A percentile compares a stretch with the other conserved stretches of the same genome.
These are phyloP conservation scores for Boechera retrofracta DNA, from an alignment of 345 rosid species.

Conservation along the genomic window DNA sequence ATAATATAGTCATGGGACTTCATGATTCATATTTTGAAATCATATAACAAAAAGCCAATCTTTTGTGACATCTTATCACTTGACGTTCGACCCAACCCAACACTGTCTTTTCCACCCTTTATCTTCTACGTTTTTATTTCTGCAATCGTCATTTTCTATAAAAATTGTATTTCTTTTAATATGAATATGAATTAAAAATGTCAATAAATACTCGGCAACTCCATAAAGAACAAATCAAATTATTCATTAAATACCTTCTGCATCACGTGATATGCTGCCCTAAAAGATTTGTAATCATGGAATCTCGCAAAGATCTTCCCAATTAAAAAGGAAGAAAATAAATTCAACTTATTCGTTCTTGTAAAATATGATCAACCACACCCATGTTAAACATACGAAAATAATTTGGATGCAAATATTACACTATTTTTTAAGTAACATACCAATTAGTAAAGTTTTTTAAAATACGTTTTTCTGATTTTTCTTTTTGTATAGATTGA, in stretches of 20 bases:
- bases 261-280: conserved; percentile 38
- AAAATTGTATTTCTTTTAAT: background rate
- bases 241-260: conserved; percentile 16
- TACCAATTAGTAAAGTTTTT: background rate
- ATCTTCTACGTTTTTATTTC: conserved; percentile 7
- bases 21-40: conserved; percentile 45
- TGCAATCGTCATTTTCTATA: background rate
- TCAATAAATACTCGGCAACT: conserved; percentile 25
- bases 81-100: conserved; percentile 48
- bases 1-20: conserved; percentile 38
- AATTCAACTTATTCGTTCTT: background rate
- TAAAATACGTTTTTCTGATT: background rate
- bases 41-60: conserved; percentile 39
- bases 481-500: background rate
- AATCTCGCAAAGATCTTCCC: conserved; percentile 16
- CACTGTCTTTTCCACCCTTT: conserved; percentile 38
- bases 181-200: background rate
- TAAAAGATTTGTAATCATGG: conserved; percentile 39
- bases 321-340: background rate
- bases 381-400: background rate
- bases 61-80: conserved; percentile 45
- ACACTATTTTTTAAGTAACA: background rate
- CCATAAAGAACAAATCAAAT: conserved; percentile 26
- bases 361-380: conserved; percentile 1
- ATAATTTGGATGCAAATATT: background rate